A percentile compares a stretch with the other conserved stretches of the same genome.
phyloP scores from a whole-genome alignment of 2,329 filamentous ascomycete species.

The Paecilomyces variotii region DNA sequence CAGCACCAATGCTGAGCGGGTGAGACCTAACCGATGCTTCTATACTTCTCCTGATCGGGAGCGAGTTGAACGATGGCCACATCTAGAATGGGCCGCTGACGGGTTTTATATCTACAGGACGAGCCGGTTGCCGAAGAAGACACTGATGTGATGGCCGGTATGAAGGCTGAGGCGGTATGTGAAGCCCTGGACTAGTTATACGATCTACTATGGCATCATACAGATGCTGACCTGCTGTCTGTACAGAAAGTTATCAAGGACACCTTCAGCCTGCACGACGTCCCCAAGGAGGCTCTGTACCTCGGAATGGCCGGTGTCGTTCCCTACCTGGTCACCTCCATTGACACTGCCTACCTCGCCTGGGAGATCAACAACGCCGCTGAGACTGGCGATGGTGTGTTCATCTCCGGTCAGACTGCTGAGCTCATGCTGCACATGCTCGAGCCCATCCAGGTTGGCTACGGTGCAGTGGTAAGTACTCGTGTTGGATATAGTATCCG shows the following conservation, averaged over 20 bases:
- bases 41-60: neutral
- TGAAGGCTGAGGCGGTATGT: conserved; percentile 53
- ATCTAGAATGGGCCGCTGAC: conserved; percentile 26
- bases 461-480: conserved; percentile 67
- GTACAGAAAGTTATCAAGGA: conserved; percentile 57
- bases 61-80: neutral
- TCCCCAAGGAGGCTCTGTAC: conserved; percentile 60
- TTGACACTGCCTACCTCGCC: conserved; percentile 72
- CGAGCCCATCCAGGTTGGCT: conserved; percentile 83
- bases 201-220: neutral
- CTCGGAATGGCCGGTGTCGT: conserved; percentile 71
- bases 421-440: conserved; percentile 63
- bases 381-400: conserved; percentile 50
- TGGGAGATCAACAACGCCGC: conserved; percentile 70
- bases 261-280: conserved; percentile 56
- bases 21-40: neutral
- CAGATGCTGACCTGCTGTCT: neutral
- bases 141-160: conserved; percentile 44
- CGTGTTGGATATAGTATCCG: neutral
- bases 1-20: conserved; percentile 40
- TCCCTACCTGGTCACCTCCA: conserved; percentile 76
- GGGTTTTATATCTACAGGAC: conserved; percentile 39
- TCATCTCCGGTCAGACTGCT: conserved; percentile 64
- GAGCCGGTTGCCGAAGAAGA: conserved; percentile 29
- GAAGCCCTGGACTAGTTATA: neutral